Evolutionary conservation across 2,329 filamentous ascomycete genomes (phyloP).

Genomic region (Mycosphaerella arachidis): DNA sequence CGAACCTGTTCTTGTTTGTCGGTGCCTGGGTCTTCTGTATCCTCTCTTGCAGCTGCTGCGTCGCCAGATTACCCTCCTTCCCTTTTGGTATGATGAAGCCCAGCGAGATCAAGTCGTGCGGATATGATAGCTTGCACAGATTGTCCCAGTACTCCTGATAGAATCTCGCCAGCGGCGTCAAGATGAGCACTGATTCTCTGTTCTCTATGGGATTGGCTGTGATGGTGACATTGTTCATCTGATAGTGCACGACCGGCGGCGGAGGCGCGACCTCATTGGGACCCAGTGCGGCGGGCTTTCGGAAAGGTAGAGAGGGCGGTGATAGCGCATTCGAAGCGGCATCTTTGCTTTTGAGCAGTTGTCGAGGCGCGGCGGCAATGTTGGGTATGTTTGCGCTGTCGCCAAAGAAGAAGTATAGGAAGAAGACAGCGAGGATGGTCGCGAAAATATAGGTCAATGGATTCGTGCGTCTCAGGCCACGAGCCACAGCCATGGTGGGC

Average conservation of each 20-base stretch:
- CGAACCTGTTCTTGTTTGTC: conserved; percentile 75
- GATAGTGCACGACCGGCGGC: conserved; percentile 85
- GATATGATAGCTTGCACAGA: conserved; percentile 74
- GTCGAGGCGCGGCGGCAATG: conserved; percentile 43
- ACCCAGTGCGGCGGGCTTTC: conserved; percentile 57
- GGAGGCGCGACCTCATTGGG: conserved; percentile 56
- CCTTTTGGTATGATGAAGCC: conserved; percentile 96
- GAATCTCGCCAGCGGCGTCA: conserved; percentile 90
- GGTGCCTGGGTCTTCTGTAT: conserved; percentile 83
- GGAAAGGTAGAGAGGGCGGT: conserved; percentile 69
- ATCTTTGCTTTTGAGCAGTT: conserved; percentile 47
- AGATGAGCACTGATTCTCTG: conserved; percentile 78
- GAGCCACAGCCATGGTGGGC: conserved; percentile 53
- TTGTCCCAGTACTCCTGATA: conserved; percentile 97
- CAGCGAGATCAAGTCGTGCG: conserved; percentile 88
- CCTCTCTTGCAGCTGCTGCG: conserved; percentile 73
- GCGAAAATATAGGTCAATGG: conserved; percentile 71
- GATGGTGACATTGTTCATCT: conserved; percentile 91
- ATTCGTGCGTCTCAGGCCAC: conserved; percentile 72
- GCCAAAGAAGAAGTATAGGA: conserved; percentile 46
- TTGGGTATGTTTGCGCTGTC: conserved; percentile 60
- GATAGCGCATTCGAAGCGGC: conserved; percentile 67
- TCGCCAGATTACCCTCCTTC: conserved; percentile 84
- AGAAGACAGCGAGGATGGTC: conserved; percentile 62
- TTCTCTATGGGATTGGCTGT: conserved; percentile 71